Percentiles rank a stretch among this genome's conserved stretches.
These are phyloP conservation scores for Chrysanthemum seticuspe DNA, from an alignment of 129 eudicot species.

Conservation along the genomic window DNA sequence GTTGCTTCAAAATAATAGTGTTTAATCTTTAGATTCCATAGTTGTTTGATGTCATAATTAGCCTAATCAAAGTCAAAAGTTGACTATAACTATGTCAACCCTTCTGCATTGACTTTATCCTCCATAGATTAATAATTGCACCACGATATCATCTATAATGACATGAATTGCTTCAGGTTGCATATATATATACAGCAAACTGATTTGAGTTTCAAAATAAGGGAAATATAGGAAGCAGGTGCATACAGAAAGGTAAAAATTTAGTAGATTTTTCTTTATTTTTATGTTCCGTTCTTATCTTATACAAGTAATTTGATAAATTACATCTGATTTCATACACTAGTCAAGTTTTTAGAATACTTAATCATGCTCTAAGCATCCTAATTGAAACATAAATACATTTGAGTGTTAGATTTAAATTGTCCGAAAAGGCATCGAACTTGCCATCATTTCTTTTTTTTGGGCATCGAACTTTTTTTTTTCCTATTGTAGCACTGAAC, in stretches of 20 bases:
- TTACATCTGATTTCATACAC: neutral
- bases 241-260: neutral
- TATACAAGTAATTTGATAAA: neutral
- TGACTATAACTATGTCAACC: constrained; percentile 9
- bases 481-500: no score
- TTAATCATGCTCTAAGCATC: no score
- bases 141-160: constrained; percentile 8
- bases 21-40: neutral
- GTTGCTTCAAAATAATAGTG: neutral
- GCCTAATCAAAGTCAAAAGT: neutral
- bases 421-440: no score
- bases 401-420: neutral
- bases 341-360: no score
- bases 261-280: neutral
- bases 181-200: neutral
- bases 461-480: no score
- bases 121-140: constrained; percentile 8
- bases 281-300: neutral
- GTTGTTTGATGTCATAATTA: neutral
- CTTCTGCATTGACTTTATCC: constrained; percentile 1
- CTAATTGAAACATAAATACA: no score
- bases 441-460: no score
- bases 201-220: neutral
- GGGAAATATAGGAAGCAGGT: neutral
- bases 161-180: neutral